A percentile compares a stretch with the other conserved stretches of the same genome.
These are phyloP conservation scores for Phytophthora rubi DNA, from an alignment of 352 stramenopile genomes.

Conservation along the genomic window DNA sequence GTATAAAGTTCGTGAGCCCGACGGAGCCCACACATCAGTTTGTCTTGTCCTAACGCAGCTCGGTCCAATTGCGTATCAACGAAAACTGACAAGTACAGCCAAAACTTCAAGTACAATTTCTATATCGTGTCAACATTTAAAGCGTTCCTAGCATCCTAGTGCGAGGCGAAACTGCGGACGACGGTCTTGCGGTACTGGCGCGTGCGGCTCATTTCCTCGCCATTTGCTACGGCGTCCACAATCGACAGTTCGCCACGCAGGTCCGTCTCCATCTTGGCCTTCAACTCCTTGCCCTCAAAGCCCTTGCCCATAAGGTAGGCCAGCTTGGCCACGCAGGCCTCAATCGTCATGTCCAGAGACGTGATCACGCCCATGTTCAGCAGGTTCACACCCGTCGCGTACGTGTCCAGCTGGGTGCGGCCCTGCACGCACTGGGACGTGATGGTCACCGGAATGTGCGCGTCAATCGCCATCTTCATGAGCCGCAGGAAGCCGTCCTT, in stretches of 20 bases:
- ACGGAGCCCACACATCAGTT: too few species aligned
- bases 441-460: constrained; percentile 91
- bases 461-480: constrained; percentile 79
- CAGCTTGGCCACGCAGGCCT: constrained; percentile 94
- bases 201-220: constrained; percentile 69
- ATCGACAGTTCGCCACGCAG: constrained; percentile 83
- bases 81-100: background rate
- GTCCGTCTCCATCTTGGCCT: constrained; percentile 86
- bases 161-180: constrained; percentile 76
- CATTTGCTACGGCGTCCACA: constrained; percentile 66
- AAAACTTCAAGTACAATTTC: constrained; percentile 22
- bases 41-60: background rate
- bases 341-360: constrained; percentile 96
- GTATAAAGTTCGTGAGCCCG: too few species aligned
- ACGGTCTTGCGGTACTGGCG: constrained; percentile 79
- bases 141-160: constrained; percentile 36
- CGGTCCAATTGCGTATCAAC: background rate
- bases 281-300: constrained; percentile 64
- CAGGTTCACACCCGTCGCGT: constrained; percentile 92
- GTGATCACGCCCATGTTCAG: constrained; percentile 94
- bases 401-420: constrained; percentile 92
- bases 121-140: constrained; percentile 37
- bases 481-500: constrained; percentile 91
- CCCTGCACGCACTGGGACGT: constrained; percentile 96
- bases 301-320: constrained; percentile 95